phyloP scores from a whole-genome alignment of 768 basidiomycete genomes.

The Lyophyllum atratum region DNA sequence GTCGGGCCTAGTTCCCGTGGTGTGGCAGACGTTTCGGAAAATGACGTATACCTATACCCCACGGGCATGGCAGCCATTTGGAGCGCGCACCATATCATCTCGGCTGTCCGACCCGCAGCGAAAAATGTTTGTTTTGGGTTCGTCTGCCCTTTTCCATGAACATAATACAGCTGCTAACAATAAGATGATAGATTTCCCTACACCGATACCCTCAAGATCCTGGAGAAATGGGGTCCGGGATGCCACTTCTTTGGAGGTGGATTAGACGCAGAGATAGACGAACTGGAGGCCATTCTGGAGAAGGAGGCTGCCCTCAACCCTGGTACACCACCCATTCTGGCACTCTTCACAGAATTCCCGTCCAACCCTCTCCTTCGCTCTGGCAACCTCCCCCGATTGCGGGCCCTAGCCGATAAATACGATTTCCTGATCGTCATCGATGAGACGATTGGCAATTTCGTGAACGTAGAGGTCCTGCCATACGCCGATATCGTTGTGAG shows the following conservation, averaged over 20 bases:
- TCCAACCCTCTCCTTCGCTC: slow-evolving; percentile 94
- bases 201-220: slow-evolving; percentile 90
- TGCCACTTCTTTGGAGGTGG: slow-evolving; percentile 88
- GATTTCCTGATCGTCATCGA: slow-evolving; percentile 89
- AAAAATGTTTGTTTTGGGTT: slow-evolving; percentile 97
- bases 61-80: slow-evolving; percentile 96
- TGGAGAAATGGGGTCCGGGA: slow-evolving; percentile 96
- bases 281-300: slow-evolving; percentile 64
- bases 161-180: neutral
- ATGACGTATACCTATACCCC: slow-evolving; percentile 87
- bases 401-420: slow-evolving; percentile 82
- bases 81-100: slow-evolving; percentile 78
- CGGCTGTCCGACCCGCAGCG: slow-evolving; percentile 51
- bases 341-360: slow-evolving; percentile 92
- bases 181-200: slow-evolving; percentile 79
- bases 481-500: slow-evolving; percentile 90
- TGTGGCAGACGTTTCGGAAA: slow-evolving; percentile 69
- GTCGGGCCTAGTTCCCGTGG: slow-evolving; percentile 70
- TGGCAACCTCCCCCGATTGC: slow-evolving; percentile 72
- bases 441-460: slow-evolving; percentile 93
- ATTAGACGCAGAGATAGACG: slow-evolving; percentile 71
- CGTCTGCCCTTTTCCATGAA: slow-evolving; percentile 22
- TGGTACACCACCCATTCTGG: slow-evolving; percentile 61
- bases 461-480: slow-evolving; percentile 88
- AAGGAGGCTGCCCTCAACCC: slow-evolving; percentile 39